phyloP scores from a whole-genome alignment of 345 rosid genomes.

The Camelina hispida region DNA sequence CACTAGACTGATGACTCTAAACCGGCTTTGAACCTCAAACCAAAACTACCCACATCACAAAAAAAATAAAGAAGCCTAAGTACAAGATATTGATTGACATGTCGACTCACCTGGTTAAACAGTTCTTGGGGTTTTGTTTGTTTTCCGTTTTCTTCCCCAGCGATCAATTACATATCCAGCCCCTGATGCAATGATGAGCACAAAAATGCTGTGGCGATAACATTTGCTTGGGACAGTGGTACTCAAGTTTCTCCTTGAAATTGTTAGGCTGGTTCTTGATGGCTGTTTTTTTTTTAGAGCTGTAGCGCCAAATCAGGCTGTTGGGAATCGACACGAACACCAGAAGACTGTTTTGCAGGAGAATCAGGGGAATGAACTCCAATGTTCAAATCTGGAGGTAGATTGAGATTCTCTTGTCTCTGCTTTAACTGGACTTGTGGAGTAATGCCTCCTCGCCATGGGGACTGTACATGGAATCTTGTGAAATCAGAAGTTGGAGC shows the following conservation, averaged over 20 bases:
- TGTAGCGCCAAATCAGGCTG: conserved; percentile 97
- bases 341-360: conserved; percentile 77
- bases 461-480: conserved; percentile 65
- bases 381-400: conserved; percentile 87
- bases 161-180: background rate
- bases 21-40: conserved; percentile 14
- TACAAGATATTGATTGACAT: conserved; percentile 3
- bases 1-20: conserved; percentile 31
- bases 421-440: conserved; percentile 62
- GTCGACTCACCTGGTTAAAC: conserved; percentile 19
- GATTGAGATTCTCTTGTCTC: conserved; percentile 63
- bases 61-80: conserved; percentile 18
- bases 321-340: conserved; percentile 75
- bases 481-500: conserved; percentile 57
- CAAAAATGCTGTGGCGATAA: background rate
- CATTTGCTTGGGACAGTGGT: conserved; percentile 18
- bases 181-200: background rate
- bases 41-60: conserved; percentile 28
- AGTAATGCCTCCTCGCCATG: conserved; percentile 61
- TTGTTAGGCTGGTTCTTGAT: background rate
- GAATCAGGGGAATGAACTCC: conserved; percentile 89
- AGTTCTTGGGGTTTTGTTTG: conserved; percentile 5
- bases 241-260: conserved; percentile 14
- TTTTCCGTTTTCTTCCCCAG: background rate
- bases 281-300: conserved; percentile 49